Evolutionary conservation across 176 grass and related monocot species (phyloP), one percentile per base, ranked within the genome.

Genomic region (Hordeum marinum): DNA sequence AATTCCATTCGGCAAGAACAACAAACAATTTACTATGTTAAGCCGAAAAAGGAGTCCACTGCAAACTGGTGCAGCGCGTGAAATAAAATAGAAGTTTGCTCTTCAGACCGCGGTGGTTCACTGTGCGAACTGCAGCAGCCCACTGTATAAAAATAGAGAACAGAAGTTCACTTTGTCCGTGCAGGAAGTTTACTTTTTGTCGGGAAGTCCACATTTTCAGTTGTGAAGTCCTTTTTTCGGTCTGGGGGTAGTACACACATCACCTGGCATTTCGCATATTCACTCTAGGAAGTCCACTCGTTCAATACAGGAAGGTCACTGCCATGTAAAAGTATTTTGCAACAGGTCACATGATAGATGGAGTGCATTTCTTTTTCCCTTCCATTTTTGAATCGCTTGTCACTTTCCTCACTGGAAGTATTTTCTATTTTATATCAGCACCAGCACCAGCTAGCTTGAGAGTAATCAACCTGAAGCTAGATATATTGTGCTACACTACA

Each of bases 401-500:
- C 40, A 21, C 31, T 68, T 23, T 18, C 42, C 50, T 55, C 68
- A 62, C 31, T 72, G 42, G 65, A 92, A 78, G 5, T 85, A 80
- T 32, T 27, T 14, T 67, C 7, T 68, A 10, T 71, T 77, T 34
- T 85, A 43, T 80, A 74, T 78, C 80, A 95, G 92, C 89, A 83
- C 75, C 93, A 52, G 79, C 90, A 90, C 80, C 78, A 48, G 88
- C 86, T 71, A 92, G 40, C 60, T 60, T 94, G 58, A 79, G 72
- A 80, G 80, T 82, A 41, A 78, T 89, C 77, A 87, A 58, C 73
- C 84, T 95, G 87, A 98, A 90, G 85, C 91, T 98, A 42, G 91
- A 98, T 85, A 76, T 95, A 88, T 78, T 98, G 27, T 98, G 96
- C 83, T 98, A 94, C 77, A 76, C 78, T 77, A 86, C 96, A 63